Evolutionary conservation across 352 stramenopile species (phyloP).

Genomic region (Pythium phragmiticola): DNA sequence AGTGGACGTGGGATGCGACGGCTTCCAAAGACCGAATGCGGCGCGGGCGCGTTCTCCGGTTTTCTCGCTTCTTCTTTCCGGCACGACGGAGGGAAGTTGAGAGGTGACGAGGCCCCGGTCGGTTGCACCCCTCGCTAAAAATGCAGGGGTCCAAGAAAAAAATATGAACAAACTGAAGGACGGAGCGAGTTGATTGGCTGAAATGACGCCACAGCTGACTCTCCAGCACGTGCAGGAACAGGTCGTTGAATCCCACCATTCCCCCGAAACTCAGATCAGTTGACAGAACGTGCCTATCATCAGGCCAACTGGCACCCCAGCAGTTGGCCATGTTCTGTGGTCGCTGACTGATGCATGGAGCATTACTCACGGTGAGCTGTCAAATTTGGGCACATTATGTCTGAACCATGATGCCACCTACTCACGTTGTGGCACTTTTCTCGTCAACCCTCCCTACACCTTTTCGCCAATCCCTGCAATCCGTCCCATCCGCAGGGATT

Average conservation of each 20-base stretch:
- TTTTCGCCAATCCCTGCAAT: not conserved
- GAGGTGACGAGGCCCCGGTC: not conserved
- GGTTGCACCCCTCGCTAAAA: not conserved
- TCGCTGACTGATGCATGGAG: too few relatives aligned
- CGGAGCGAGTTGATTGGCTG: constrained; percentile 13
- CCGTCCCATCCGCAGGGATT: not conserved
- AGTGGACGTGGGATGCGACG: not conserved
- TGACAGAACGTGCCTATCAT: not conserved
- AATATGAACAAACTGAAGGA: not conserved
- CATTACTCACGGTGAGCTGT: not conserved
- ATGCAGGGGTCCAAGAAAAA: constrained; percentile 1
- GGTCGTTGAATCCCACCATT: constrained; percentile 14
- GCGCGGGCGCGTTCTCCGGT: not conserved
- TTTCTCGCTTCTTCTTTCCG: not conserved
- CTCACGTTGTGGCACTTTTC: constrained; percentile 1
- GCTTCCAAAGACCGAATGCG: constrained; percentile 1
- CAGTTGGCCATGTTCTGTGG: too few relatives aligned
- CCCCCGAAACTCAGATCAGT: constrained; percentile 12
- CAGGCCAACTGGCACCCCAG: too few relatives aligned
- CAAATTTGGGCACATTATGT: not conserved
- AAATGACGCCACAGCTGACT: constrained; percentile 20
- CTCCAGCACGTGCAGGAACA: constrained; percentile 4
- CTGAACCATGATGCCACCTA: not conserved
- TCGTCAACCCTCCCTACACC: constrained; percentile 1
- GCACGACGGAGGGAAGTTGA: not conserved